phyloP scores from a whole-genome alignment of 164 flowering plant genomes.

The Piper longum region DNA sequence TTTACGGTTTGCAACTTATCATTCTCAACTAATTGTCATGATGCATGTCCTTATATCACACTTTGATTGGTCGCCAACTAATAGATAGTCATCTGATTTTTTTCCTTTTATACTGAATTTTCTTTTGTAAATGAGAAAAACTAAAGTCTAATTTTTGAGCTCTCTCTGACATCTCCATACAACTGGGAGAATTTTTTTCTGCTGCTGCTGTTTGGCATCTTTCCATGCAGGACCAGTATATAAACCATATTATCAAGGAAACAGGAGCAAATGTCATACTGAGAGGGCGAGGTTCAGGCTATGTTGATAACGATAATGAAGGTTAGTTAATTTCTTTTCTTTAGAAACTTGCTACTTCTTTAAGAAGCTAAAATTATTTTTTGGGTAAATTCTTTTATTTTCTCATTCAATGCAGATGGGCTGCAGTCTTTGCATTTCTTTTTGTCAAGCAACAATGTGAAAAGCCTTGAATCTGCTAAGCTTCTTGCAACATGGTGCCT shows the following conservation, averaged over 20 bases:
- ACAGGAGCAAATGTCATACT: constrained; percentile 91
- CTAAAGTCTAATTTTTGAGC: constrained; percentile 77
- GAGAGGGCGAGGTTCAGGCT: constrained; percentile 72
- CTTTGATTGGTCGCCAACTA: background rate
- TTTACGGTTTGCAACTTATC: too few species aligned
- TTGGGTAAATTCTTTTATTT: background rate
- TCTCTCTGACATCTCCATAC: constrained; percentile 90
- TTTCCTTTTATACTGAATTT: background rate
- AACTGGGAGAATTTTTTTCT: constrained; percentile 85
- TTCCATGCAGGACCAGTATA: constrained; percentile 96
- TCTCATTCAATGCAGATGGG: constrained; percentile 31
- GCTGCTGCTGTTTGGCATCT: constrained; percentile 78
- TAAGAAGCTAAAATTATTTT: too few species aligned
- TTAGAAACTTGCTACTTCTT: too few species aligned
- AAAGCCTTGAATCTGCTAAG: constrained; percentile 83
- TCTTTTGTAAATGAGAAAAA: constrained; percentile 8
- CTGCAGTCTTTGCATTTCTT: constrained; percentile 68
- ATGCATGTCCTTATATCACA: background rate
- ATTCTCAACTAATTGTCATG: background rate
- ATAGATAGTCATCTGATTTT: background rate
- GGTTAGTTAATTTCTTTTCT: background rate
- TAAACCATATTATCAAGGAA: constrained; percentile 99
- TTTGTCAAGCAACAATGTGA: constrained; percentile 54
- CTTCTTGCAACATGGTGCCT: constrained; percentile 75
- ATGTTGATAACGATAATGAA: constrained; percentile 51